These are phyloP conservation scores for Choanephora cucurbitarum DNA, from an alignment of 371 early-diverging fungal species.

Conservation along the genomic window DNA sequence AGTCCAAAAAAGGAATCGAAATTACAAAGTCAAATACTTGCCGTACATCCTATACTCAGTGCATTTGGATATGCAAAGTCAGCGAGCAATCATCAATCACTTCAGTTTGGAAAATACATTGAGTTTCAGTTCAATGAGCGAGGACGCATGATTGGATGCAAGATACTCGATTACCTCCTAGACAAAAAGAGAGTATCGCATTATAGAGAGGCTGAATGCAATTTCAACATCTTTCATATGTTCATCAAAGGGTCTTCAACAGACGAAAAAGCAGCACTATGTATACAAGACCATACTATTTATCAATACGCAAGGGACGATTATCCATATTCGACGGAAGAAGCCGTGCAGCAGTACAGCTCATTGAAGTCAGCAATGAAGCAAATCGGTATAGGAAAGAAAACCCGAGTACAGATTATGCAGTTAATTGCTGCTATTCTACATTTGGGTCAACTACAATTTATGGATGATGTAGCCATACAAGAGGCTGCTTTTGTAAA, in stretches of 20 bases:
- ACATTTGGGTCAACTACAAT: slow-evolving; percentile 85
- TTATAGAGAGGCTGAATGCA: slow-evolving; percentile 52
- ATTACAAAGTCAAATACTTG: slow-evolving; percentile 45
- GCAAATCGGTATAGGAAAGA: slow-evolving; percentile 74
- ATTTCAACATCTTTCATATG: slow-evolving; percentile 91
- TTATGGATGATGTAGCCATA: slow-evolving; percentile 42
- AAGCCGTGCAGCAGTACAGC: neutral
- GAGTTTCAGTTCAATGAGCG: slow-evolving; percentile 88
- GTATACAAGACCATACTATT: neutral
- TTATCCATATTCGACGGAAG: neutral
- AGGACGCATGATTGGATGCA: slow-evolving; percentile 81
- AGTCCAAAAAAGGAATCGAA: slow-evolving; percentile 60
- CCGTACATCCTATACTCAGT: slow-evolving; percentile 55
- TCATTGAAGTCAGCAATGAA: slow-evolving; percentile 53
- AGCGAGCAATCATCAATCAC: slow-evolving; percentile 24
- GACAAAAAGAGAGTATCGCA: slow-evolving; percentile 75
- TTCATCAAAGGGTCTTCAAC: slow-evolving; percentile 51
- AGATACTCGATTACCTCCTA: slow-evolving; percentile 82
- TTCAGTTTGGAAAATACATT: slow-evolving; percentile 70
- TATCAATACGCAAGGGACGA: neutral
- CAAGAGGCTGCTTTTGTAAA: slow-evolving; percentile 66
- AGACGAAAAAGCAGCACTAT: slow-evolving; percentile 18
- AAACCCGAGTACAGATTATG: slow-evolving; percentile 75
- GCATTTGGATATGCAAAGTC: slow-evolving; percentile 78
- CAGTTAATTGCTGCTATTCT: slow-evolving; percentile 86